Base-by-base conservation (phyloP, 2,329 filamentous ascomycete species). In the Penicillium sp. region DNA sequence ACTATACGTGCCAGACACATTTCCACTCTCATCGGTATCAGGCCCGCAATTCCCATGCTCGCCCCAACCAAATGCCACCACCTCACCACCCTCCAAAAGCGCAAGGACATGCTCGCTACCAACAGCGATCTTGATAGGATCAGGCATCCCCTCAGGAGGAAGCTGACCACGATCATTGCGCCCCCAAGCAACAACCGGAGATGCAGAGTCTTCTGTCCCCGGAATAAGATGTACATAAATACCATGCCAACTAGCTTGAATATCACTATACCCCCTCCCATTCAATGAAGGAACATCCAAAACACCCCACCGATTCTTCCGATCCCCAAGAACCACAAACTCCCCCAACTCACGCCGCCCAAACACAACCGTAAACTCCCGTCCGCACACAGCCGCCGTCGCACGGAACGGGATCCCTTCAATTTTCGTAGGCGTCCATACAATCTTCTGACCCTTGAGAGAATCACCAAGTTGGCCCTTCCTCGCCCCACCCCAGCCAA, bases 31-130 rank as follows among this genome's bases (percentile, higher is more conserved):
- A 53, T 83, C 81, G 10, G 73, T 75, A 37, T 79, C 75, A 31
- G 82, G 81, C 3, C 93, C 93, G 67, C 93, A 98, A 67, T 98
- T 98, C 1, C 93, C 93, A 72, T 98, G 93, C 71, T 97, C 92
- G 1, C 90, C 91, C 93, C 93, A 98, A 18, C 93, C 93, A 89
- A 92, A 97, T 1, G 88, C 81, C 42, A 95, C 72, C 1, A 95
- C 82, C 44, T 84, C 80, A 1, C 82, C 82, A 18, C 79, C 75
- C 8, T 72, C 72, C 0, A 87, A 83, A 24, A 92, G 70, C 7
- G 83, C 88, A 54, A 97, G 70, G n/a, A 81, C 83, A 69, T 98
- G 93, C 69, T 97, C 93, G 64, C 92, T 96, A 0, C 93, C 93
- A 40, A 87, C 81, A 3, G 88, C 87, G n/a, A 97, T 79, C 23